Base-by-base conservation (phyloP, 116 monocot genomes). In the Posidonia oceanica region DNA sequence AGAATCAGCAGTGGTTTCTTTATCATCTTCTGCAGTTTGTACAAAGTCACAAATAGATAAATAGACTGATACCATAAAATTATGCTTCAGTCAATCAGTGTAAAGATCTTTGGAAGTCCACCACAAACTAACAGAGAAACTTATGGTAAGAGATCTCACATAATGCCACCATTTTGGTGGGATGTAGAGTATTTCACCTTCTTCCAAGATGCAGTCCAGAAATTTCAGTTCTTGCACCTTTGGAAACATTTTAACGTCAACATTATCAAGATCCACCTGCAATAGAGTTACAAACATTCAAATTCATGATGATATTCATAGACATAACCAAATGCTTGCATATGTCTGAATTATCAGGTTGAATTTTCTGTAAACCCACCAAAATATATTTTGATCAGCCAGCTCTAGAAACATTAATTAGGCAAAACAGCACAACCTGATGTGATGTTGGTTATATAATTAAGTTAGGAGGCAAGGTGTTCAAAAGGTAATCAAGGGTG, bases 161-260 rank as follows among this genome's bases (percentile, higher is more conserved):
- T 99, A 99, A 60, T 99, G 99, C 99, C 99, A 99, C 99, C 98
- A 99, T 81, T 88, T 93, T 4, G 89, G 99, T 64, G 99, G 99
- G 63, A 99, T 93, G 78, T 99, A 99, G 38, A 98, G 93, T 86
- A 93, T 77, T 73, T 99, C 99, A 36, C 99, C 99, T 83, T 99
- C 94, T 66, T 90, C 93, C 64, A 99, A 75, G 36, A 99, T 57
- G 67, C 99, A 99, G 44, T 99, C 99, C 59, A 90, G 7, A 66
- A 99, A 99, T 2, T 93, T 81, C 12, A 93, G 78, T 54, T 85
- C 72, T 69, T 79, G 80, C 1, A 81, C 82, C 73, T 72, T 86
- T 42, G 99, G 90, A 66, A 93, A 99, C 61, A 79, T 78, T 62
- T 79, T 66, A 3, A 39, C 54, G 68, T 99, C 84, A 56, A 86